A percentile compares a stretch with the other conserved stretches of the same genome.
Evolutionary conservation across 805 yeast genomes (phyloP).

Genomic region (Wickerhamiella shivajii): DNA sequence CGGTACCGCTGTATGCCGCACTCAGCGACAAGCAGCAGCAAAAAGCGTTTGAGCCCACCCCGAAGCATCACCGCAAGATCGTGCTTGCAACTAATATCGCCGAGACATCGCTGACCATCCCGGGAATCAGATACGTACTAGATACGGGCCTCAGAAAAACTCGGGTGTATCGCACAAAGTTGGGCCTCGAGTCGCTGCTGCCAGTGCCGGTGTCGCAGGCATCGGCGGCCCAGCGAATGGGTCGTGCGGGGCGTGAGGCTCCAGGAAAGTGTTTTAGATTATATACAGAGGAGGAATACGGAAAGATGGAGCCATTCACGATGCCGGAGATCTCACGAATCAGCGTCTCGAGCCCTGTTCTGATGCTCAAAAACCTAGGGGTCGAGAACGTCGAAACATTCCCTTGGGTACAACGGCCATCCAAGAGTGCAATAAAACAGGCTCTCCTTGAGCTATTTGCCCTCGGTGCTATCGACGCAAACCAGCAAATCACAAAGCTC

Average conservation of each 20-base stretch:
- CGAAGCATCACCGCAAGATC: slow-evolving; percentile 62
- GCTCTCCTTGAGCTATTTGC: slow-evolving; percentile 69
- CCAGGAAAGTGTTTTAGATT: slow-evolving; percentile 81
- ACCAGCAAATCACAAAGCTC: slow-evolving; percentile 59
- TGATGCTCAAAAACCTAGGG: slow-evolving; percentile 70
- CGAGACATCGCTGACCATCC: slow-evolving; percentile 91
- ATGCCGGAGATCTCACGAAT: slow-evolving; percentile 87
- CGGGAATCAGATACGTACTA: slow-evolving; percentile 84
- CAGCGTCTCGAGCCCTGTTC: slow-evolving; percentile 69
- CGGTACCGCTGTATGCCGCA: slow-evolving; percentile 87
- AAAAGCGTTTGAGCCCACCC: slow-evolving; percentile 55
- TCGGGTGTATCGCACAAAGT: slow-evolving; percentile 84
- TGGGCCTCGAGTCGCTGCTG: slow-evolving; percentile 82
- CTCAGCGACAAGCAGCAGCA: slow-evolving; percentile 74
- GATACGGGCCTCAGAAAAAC: slow-evolving; percentile 90
- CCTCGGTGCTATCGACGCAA: slow-evolving; percentile 61
- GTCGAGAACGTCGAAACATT: slow-evolving; percentile 73
- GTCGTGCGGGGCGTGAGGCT: slow-evolving; percentile 98
- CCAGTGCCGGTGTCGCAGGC: slow-evolving; percentile 91
- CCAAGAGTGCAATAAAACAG: slow-evolving; percentile 54
- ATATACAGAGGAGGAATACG: slow-evolving; percentile 59
- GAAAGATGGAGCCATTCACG: slow-evolving; percentile 54
- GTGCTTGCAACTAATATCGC: slow-evolving; percentile 92
- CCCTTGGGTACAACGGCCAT: slow-evolving; percentile 90
- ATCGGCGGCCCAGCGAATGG: slow-evolving; percentile 87